These are phyloP conservation scores for Hypoxylon sp. DNA, from an alignment of 2,329 filamentous ascomycete genomes.

Conservation along the genomic window DNA sequence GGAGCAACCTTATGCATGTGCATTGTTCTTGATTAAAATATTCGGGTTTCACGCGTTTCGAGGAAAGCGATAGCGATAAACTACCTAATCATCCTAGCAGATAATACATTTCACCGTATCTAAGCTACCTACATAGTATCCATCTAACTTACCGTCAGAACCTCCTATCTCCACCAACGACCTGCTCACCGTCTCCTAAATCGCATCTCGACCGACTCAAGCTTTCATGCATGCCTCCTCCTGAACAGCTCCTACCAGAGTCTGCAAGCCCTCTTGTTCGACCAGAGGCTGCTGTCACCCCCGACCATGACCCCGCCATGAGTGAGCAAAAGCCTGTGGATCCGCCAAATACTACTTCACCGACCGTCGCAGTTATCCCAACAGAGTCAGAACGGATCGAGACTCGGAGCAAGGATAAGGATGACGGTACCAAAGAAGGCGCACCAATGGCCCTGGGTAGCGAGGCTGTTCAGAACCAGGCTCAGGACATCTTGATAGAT, in stretches of 20 bases:
- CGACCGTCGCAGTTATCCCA: slow-evolving; percentile 35
- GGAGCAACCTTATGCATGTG: slow-evolving; percentile 27
- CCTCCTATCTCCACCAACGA: slow-evolving; percentile 27
- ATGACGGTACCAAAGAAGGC: slow-evolving; percentile 25
- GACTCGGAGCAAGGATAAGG: slow-evolving; percentile 21
- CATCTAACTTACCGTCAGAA: slow-evolving; percentile 8
- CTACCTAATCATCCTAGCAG: slow-evolving; percentile 20
- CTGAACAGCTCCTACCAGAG: slow-evolving; percentile 45
- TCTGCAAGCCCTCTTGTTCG: slow-evolving; percentile 44
- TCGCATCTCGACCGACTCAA: slow-evolving; percentile 12
- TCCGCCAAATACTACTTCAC: slow-evolving; percentile 40
- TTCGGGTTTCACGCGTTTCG: slow-evolving; percentile 33
- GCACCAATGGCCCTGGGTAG: slow-evolving; percentile 8
- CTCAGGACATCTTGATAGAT: slow-evolving; percentile 27
- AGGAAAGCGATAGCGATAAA: slow-evolving; percentile 46
- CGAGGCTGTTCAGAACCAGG: slow-evolving; percentile 11
- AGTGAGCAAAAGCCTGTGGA: slow-evolving; percentile 48
- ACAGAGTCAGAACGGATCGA: slow-evolving; percentile 34
- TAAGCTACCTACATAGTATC: neutral
- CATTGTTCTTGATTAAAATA: slow-evolving; percentile 23
- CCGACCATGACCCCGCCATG: slow-evolving; percentile 54
- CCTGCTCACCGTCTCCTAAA: slow-evolving; percentile 17
- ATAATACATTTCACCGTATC: slow-evolving; percentile 16
- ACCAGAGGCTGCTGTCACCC: slow-evolving; percentile 42
- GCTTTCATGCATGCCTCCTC: slow-evolving; percentile 53